phyloP scores from a whole-genome alignment of 306 rosid species.

The Fagus crenata region DNA sequence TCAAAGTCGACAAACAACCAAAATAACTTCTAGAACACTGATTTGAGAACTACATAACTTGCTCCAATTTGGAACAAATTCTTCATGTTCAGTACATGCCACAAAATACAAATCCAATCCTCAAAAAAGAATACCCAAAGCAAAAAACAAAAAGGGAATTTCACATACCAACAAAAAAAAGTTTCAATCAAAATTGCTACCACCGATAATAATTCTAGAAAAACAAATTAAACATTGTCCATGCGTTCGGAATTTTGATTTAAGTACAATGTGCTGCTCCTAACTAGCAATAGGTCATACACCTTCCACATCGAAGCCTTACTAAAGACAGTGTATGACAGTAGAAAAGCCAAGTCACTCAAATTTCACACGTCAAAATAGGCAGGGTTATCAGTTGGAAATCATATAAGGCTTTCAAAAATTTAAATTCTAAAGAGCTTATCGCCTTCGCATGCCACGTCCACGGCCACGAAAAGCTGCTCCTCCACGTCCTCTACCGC shows the following conservation, averaged over 20 bases:
- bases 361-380: slow-evolving; percentile 12
- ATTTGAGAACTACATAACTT: too few relatives aligned
- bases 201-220: not conserved
- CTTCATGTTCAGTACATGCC: too few relatives aligned
- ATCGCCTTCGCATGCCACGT: slow-evolving; percentile 89
- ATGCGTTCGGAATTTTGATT: slow-evolving; percentile 17
- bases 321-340: not conserved
- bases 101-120: too few relatives aligned
- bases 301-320: slow-evolving; percentile 13
- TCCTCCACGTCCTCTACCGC: slow-evolving; percentile 93
- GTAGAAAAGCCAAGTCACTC: slow-evolving; percentile 2
- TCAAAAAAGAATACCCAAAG: not conserved
- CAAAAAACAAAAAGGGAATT: not conserved
- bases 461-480: slow-evolving; percentile 82
- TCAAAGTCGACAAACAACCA: too few relatives aligned
- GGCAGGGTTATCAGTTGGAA: not conserved
- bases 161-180: not conserved
- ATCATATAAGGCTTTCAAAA: not conserved
- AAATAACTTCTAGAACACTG: too few relatives aligned
- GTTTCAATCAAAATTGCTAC: slow-evolving; percentile 15
- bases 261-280: slow-evolving; percentile 32
- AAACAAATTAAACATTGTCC: not conserved
- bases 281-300: slow-evolving; percentile 13
- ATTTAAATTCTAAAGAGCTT: not conserved
- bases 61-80: too few relatives aligned